A percentile compares a stretch with the other conserved stretches of the same genome.
These are phyloP conservation scores for Beauveria sp. DNA, from an alignment of 2,329 filamentous ascomycete species.

Conservation along the genomic window DNA sequence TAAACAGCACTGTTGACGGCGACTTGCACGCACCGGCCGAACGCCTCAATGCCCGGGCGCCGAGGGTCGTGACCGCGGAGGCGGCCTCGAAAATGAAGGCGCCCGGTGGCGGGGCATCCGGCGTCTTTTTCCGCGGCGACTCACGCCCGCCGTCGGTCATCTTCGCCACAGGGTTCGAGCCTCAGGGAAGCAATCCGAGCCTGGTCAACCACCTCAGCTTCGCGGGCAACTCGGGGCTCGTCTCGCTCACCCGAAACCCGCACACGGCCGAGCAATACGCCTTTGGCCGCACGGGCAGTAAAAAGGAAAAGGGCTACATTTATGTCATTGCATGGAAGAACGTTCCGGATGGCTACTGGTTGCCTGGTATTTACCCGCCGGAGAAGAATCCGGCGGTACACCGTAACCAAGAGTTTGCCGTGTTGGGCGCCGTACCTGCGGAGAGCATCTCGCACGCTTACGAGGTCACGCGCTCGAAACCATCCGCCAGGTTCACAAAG, in stretches of 20 bases:
- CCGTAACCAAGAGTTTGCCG: conserved; percentile 1
- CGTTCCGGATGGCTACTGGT: conserved; percentile 11
- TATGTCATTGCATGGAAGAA: conserved; percentile 2
- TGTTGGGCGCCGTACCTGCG: background rate
- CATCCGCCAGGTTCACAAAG: background rate
- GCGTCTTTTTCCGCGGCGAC: conserved; percentile 13
- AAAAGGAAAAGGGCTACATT: background rate
- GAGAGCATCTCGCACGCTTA: background rate
- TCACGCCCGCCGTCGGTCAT: conserved; percentile 5
- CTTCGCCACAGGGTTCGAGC: conserved; percentile 6
- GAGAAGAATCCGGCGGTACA: background rate
- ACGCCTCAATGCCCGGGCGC: background rate
- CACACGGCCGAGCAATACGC: conserved; percentile 1
- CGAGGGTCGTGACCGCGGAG: background rate
- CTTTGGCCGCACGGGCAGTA: conserved; percentile 1
- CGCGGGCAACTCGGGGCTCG: conserved; percentile 5
- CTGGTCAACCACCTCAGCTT: conserved; percentile 9
- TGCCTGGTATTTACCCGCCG: conserved; percentile 7
- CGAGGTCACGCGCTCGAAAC: background rate
- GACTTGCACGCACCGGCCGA: background rate
- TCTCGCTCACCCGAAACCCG: background rate
- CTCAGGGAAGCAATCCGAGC: conserved; percentile 5
- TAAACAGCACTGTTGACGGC: background rate
- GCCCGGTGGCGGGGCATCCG: background rate
- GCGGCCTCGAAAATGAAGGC: background rate